Evolutionary conservation across 345 rosid genomes (phyloP).

Genomic region (Arabis alpina): DNA sequence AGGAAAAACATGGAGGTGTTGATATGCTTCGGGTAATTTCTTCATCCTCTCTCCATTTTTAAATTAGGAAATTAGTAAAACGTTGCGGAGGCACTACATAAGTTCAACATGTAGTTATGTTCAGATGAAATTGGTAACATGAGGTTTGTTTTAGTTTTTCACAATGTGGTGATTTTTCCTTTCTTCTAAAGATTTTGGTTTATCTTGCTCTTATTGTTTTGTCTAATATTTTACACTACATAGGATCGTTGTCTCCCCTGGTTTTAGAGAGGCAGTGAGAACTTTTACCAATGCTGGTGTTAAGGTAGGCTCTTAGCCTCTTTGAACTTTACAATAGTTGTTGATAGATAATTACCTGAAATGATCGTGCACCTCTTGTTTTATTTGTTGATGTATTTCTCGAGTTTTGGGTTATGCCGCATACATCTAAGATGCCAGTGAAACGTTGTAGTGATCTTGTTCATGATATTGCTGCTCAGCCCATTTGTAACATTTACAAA

Average conservation of each 20-base stretch:
- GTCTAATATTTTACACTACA: conserved; percentile 25
- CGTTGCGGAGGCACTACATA: background rate
- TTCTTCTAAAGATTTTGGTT: conserved; percentile 4
- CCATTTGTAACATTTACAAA: background rate
- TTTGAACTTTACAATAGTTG: no score
- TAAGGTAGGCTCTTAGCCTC: conserved; percentile 57
- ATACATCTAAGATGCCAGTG: no score
- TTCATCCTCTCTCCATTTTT: conserved; percentile 25
- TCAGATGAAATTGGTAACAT: background rate
- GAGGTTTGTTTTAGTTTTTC: conserved; percentile 22
- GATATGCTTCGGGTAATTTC: conserved; percentile 67
- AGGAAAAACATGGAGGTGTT: conserved; percentile 98
- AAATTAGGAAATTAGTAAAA: background rate
- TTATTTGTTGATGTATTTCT: no score
- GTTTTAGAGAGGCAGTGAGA: conserved; percentile 82
- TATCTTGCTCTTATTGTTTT: conserved; percentile 4
- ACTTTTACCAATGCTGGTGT: conserved; percentile 87
- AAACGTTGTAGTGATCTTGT: no score
- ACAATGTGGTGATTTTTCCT: background rate
- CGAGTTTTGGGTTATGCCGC: no score
- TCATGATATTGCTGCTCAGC: background rate
- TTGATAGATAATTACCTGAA: no score
- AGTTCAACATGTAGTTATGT: no score
- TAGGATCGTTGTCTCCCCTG: conserved; percentile 98
- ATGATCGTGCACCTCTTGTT: no score